Percentiles rank a stretch among this genome's conserved stretches.
phyloP scores from a whole-genome alignment of 1,284 basidiomycete species.

The Ganoderma meredithae region DNA sequence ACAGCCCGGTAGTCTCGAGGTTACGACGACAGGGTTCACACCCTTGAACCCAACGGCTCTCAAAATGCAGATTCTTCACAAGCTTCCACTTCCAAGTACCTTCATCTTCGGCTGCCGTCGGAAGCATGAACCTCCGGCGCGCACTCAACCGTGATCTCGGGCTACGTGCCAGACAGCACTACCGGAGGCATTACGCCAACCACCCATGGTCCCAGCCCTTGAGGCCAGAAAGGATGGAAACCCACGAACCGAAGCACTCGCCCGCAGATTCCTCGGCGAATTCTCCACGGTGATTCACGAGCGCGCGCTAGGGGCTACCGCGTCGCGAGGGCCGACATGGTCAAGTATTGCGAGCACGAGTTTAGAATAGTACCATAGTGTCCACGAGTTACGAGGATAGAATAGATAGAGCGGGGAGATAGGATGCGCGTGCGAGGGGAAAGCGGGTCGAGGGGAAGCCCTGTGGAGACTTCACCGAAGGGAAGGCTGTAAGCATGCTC shows the following conservation, averaged over 20 bases:
- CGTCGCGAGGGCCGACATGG: not conserved
- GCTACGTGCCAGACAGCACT: constrained; percentile 18
- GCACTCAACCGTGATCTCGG: not conserved
- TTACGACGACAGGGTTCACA: not conserved
- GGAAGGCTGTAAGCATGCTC: not conserved
- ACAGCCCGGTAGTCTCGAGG: not conserved
- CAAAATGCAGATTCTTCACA: not conserved
- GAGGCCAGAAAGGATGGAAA: not conserved
- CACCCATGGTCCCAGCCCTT: constrained; percentile 1
- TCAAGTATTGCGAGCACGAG: not conserved
- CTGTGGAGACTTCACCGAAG: not conserved
- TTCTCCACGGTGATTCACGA: constrained; percentile 21
- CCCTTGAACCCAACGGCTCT: not conserved
- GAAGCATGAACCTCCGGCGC: not conserved
- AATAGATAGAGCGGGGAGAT: constrained; percentile 1
- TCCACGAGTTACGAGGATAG: not conserved
- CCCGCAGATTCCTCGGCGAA: constrained; percentile 31
- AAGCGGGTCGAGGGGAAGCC: not conserved
- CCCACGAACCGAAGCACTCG: constrained; percentile 8
- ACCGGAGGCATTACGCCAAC: constrained; percentile 33
- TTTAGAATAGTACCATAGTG: not conserved
- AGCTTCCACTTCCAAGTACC: not conserved
- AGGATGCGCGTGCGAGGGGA: constrained; percentile 1
- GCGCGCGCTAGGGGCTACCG: constrained; percentile 9
- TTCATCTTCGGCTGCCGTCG: not conserved